These are phyloP conservation scores for Litsea cubeba DNA, from an alignment of 164 flowering plant species.

Conservation along the genomic window DNA sequence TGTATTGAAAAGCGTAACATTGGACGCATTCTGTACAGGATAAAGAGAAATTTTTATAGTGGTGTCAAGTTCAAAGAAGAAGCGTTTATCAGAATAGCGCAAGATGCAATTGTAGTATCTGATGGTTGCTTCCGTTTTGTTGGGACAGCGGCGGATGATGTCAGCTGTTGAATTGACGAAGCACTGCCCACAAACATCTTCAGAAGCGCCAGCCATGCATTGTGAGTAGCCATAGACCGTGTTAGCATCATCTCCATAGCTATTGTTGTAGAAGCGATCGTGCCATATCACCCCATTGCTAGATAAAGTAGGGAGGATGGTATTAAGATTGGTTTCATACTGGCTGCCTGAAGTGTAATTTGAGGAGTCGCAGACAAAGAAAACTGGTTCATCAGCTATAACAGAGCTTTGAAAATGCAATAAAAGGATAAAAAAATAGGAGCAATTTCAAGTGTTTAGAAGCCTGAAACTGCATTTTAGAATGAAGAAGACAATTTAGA, in stretches of 20 bases:
- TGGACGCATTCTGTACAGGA: conserved; percentile 11
- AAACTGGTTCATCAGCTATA: neutral
- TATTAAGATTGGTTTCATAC: conserved; percentile 19
- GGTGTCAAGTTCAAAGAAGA: conserved; percentile 2
- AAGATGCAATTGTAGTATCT: conserved; percentile 30
- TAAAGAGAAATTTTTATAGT: neutral
- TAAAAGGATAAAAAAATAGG: neutral
- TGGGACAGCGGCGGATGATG: conserved; percentile 16
- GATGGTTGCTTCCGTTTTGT: conserved; percentile 15
- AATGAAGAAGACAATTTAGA: too few relatives aligned
- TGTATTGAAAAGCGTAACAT: conserved; percentile 12
- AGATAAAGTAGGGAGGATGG: conserved; percentile 6
- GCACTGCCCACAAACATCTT: conserved; percentile 13
- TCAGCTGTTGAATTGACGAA: conserved; percentile 8
- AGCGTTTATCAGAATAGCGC: conserved; percentile 19
- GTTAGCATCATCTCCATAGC: conserved; percentile 15
- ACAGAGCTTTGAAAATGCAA: neutral
- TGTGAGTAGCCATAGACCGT: conserved; percentile 24
- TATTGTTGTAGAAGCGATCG: conserved; percentile 10
- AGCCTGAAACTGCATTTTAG: neutral
- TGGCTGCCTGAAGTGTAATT: conserved; percentile 8
- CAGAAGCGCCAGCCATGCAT: conserved; percentile 20
- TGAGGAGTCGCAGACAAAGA: neutral
- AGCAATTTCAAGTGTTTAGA: neutral
- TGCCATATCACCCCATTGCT: conserved; percentile 9